These are phyloP conservation scores for Lasiosphaeria ovina DNA, from an alignment of 495 filamentous ascomycete species.

Conservation along the genomic window DNA sequence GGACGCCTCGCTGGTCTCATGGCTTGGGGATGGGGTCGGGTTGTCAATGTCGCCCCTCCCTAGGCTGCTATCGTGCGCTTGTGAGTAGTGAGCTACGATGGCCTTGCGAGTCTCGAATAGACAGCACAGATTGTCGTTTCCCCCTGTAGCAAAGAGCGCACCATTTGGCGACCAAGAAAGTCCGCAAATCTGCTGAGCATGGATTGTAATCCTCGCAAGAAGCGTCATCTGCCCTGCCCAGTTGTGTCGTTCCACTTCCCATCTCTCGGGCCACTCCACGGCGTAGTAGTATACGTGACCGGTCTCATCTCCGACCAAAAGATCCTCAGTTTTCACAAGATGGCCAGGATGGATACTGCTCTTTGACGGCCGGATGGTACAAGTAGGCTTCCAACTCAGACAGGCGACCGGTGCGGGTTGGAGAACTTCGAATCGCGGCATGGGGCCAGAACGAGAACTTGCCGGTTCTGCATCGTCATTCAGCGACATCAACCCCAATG, in stretches of 20 bases:
- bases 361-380: conserved; percentile 41
- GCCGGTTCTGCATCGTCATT: conserved; percentile 34
- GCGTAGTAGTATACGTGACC: conserved; percentile 86
- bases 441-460: conserved; percentile 8
- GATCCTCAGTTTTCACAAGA: conserved; percentile 65
- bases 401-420: conserved; percentile 74
- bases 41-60: conserved; percentile 5
- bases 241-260: conserved; percentile 52
- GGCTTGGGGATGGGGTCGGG: neutral
- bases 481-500: conserved; percentile 52
- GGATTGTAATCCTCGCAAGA: conserved; percentile 71
- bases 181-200: conserved; percentile 90
- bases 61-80: neutral
- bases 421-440: conserved; percentile 67
- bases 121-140: conserved; percentile 87
- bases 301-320: conserved; percentile 84
- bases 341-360: conserved; percentile 32
- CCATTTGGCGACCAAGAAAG: conserved; percentile 83
- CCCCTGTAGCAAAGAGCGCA: conserved; percentile 76
- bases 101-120: conserved; percentile 72
- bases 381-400: conserved; percentile 62
- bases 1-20: conserved; percentile 10
- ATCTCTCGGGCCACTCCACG: conserved; percentile 75
- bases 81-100: conserved; percentile 28
- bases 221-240: conserved; percentile 79